These are phyloP conservation scores for Dillenia suffruticosa DNA, from an alignment of 164 flowering plant species.

Conservation along the genomic window DNA sequence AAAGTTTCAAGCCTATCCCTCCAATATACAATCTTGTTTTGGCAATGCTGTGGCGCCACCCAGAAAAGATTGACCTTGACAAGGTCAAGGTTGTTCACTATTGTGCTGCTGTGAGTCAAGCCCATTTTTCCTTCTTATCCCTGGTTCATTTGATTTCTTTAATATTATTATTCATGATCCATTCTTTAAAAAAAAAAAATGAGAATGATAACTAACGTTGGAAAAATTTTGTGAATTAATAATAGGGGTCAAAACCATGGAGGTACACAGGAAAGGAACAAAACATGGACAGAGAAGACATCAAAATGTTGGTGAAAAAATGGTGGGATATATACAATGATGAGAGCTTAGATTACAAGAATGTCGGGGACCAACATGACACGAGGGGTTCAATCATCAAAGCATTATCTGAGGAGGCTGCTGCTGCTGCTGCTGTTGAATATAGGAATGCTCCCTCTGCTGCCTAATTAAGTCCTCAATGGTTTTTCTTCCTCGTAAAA, in stretches of 20 bases:
- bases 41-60: conserved; percentile 65
- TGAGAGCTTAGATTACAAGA: conserved; percentile 32
- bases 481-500: too few relatives aligned
- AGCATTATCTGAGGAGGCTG: conserved; percentile 7
- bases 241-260: conserved; percentile 60
- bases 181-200: too few relatives aligned
- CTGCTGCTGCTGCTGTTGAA: conserved; percentile 6
- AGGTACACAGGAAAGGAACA: conserved; percentile 53
- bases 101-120: conserved; percentile 47
- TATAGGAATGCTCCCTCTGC: conserved; percentile 31
- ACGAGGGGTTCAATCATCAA: conserved; percentile 2
- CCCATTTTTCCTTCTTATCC: too few relatives aligned
- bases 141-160: too few relatives aligned
- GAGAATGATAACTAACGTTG: too few relatives aligned
- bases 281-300: conserved; percentile 54
- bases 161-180: too few relatives aligned
- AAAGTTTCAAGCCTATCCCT: conserved; percentile 51
- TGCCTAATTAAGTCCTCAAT: conserved; percentile 13
- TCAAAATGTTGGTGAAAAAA: conserved; percentile 43
- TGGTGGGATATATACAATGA: conserved; percentile 57
- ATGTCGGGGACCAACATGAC: neutral
- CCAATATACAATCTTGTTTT: conserved; percentile 41
- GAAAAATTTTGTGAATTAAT: neutral
- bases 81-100: conserved; percentile 58
- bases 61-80: conserved; percentile 38